Evolutionary conservation across 192 early-diverging fungal species (phyloP).

Genomic region (Lobulomyces angularis): DNA sequence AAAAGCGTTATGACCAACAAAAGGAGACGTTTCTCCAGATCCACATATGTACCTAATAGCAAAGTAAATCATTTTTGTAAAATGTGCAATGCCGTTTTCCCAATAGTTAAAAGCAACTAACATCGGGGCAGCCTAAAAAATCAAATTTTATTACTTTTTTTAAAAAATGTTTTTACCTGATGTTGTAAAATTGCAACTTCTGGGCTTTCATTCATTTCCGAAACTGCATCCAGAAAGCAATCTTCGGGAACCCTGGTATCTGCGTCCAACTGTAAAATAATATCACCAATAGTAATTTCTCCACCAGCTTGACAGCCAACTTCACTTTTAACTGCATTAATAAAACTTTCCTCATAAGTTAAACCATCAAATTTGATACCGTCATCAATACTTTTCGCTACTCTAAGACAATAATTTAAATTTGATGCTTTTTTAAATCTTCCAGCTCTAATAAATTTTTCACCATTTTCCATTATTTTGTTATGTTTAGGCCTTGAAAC

Average conservation of each 20-base stretch:
- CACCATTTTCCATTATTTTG: too few species aligned
- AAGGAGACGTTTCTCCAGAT: conserved; percentile 9
- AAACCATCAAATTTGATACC: neutral
- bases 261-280: conserved; percentile 8
- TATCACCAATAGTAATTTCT: conserved; percentile 12
- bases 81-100: conserved; percentile 12
- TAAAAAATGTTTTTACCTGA: neutral
- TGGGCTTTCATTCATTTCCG: conserved; percentile 10
- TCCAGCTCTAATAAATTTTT: conserved; percentile 10
- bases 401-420: conserved; percentile 10
- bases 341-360: conserved; percentile 4
- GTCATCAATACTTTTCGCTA: conserved; percentile 8
- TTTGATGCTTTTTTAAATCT: conserved; percentile 14
- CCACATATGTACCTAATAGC: conserved; percentile 8
- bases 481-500: conserved; percentile 12
- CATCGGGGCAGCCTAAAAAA: too few species aligned
- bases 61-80: conserved; percentile 10
- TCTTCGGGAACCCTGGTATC: conserved; percentile 12
- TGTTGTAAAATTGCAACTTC: conserved; percentile 13
- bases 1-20: conserved; percentile 15
- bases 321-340: conserved; percentile 5
- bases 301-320: conserved; percentile 13
- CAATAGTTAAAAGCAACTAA: conserved; percentile 8
- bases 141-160: too few species aligned
- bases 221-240: conserved; percentile 13